Conservation (phyloP, 768 basidiomycete species). For the Boletus insuetus region DNA sequence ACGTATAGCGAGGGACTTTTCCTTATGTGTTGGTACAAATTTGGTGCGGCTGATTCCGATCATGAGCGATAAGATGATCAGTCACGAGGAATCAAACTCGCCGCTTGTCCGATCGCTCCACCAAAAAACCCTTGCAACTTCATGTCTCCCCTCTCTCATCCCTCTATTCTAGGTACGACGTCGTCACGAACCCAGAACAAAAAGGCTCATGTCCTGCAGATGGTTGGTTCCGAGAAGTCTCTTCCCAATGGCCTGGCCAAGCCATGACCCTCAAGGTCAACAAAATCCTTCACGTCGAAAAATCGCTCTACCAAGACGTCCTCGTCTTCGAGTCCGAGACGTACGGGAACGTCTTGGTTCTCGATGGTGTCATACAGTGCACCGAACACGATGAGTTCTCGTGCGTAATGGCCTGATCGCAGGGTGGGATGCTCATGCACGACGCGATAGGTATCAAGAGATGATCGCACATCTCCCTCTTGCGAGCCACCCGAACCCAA, state of each 20-base stretch:
- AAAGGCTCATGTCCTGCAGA: constrained; percentile 40
- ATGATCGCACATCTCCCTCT: constrained; percentile 99
- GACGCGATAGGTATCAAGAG: constrained; percentile 81
- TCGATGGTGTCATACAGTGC: constrained; percentile 95
- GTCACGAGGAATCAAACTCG: too few relatives aligned
- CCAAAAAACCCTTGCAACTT: too few relatives aligned
- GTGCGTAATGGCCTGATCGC: constrained; percentile 44
- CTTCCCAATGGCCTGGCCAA: constrained; percentile 95
- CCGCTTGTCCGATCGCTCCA: too few relatives aligned
- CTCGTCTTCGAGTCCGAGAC: constrained; percentile 96
- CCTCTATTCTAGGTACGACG: constrained; percentile 48
- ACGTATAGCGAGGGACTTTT: too few relatives aligned
- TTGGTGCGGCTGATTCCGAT: too few relatives aligned
- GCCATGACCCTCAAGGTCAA: constrained; percentile 97
- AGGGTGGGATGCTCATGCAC: background rate
- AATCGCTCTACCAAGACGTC: constrained; percentile 93
- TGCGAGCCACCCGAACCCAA: constrained; percentile 93
- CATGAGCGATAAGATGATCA: too few relatives aligned
- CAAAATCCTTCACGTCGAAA: constrained; percentile 91
- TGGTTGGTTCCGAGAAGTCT: constrained; percentile 96
- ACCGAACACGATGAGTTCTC: constrained; percentile 99
- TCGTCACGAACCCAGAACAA: constrained; percentile 1
- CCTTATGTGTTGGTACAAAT: too few relatives aligned
- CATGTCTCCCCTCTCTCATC: constrained; percentile 55
- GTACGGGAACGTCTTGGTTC: constrained; percentile 93